Evolutionary conservation across 179 eudicot genomes (phyloP), one percentile per base, ranked within the genome.

Genomic region (Beta macrorhiza): DNA sequence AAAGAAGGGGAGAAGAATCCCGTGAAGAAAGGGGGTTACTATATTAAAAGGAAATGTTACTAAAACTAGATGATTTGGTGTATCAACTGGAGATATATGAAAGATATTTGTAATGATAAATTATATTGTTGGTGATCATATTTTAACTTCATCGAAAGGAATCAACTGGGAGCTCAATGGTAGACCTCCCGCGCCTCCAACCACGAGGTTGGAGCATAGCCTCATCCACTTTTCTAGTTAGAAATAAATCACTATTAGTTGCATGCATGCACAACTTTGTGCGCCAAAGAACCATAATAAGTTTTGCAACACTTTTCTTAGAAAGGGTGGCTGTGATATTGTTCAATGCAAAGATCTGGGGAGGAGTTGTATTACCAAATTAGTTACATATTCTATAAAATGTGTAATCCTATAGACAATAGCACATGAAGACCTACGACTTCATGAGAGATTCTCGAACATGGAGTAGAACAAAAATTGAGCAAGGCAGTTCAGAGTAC

Each of bases 41-140:
- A 4, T 17, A 72, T 77, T 45, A 77, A 65, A 58, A 73, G 63
- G 57, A 7, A n/a, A 77, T 45, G 25, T 81, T 81, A 77, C 81
- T 56, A 37, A 84, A 64, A 67, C 25, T 12, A 61, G 81, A 78
- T 1, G 72, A 84, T 64, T 77, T 51, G 72, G 63, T 68, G 42
- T 37, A 77, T 77, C 75, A 49, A 20, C 1, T 49, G 10, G 14
- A 59, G 80, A 82, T 81, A 67, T 45, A 37, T 61, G 25, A 61
- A 65, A 25, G 5, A 25, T 12, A 29, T 29, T 12, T 65, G 10
- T 22, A 62, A 9, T 62, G 22, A 9, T n/a, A 6, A 9, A n/a
- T 62, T 25, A 9, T 22, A 62, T 49, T 6, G 52, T 49, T 5
- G 9, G 9, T 49, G 52, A 49, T 49, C 3, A 49, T 49, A 9